phyloP scores from a whole-genome alignment of 768 basidiomycete genomes.

The Amanita muscaria region DNA sequence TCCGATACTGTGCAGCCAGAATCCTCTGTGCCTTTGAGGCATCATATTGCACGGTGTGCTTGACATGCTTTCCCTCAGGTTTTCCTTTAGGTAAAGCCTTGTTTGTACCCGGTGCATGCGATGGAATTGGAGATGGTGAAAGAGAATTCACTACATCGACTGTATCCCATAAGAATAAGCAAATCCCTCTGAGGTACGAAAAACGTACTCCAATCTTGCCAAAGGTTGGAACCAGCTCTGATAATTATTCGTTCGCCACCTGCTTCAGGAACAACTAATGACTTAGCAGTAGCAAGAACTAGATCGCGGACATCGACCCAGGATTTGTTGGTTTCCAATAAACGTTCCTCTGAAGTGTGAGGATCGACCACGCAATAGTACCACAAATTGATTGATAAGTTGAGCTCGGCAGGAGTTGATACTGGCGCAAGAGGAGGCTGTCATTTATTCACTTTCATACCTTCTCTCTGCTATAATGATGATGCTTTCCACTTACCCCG shows the following conservation, averaged over 20 bases:
- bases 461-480: neutral
- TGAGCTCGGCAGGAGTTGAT: slow-evolving; percentile 24
- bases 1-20: neutral
- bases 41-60: neutral
- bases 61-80: neutral
- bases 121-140: slow-evolving; percentile 4
- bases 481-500: slow-evolving; percentile 10
- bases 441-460: neutral
- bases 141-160: slow-evolving; percentile 3
- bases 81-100: neutral
- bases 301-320: slow-evolving; percentile 52
- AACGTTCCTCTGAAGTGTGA: slow-evolving; percentile 8
- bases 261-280: slow-evolving; percentile 25
- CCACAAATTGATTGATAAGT: slow-evolving; percentile 26
- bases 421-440: slow-evolving; percentile 34
- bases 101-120: neutral
- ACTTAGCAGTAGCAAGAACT: slow-evolving; percentile 39
- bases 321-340: slow-evolving; percentile 15
- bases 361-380: slow-evolving; percentile 20
- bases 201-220: slow-evolving; percentile 6
- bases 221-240: neutral
- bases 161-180: neutral
- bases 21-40: slow-evolving; percentile 4
- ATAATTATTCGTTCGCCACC: slow-evolving; percentile 42
- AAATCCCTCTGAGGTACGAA: neutral